phyloP scores from a whole-genome alignment of 345 rosid species.

The Corymbia maculata region DNA sequence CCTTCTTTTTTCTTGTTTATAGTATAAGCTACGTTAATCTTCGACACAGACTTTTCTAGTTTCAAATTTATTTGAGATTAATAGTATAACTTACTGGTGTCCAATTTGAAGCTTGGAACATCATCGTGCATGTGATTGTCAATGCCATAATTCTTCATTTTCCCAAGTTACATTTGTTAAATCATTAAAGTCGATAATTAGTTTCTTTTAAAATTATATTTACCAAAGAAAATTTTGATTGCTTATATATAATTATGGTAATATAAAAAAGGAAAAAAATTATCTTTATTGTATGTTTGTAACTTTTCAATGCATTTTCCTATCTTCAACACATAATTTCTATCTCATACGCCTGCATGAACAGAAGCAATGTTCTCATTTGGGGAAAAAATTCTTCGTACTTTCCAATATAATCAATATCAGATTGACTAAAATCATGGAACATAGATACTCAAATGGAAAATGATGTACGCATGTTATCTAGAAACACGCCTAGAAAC shows the following conservation, averaged over 20 bases:
- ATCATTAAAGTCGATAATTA: background rate
- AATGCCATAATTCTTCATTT: background rate
- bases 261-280: no score
- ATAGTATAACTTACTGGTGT: background rate
- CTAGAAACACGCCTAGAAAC: background rate
- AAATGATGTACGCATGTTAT: background rate
- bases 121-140: background rate
- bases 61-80: background rate
- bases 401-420: background rate
- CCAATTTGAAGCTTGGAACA: background rate
- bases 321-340: background rate
- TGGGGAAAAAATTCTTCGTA: background rate
- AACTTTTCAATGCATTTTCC: background rate
- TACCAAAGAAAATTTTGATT: background rate
- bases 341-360: background rate
- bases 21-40: background rate
- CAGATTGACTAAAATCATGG: background rate
- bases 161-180: background rate
- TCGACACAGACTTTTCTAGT: background rate
- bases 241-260: accelerated
- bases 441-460: background rate
- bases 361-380: background rate
- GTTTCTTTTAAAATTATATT: background rate
- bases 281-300: background rate
- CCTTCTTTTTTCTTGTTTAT: background rate